Percentiles rank a stretch among this genome's conserved stretches.
Evolutionary conservation across 164 flowering plant genomes (phyloP).

Genomic region (Cinnamomum chago): DNA sequence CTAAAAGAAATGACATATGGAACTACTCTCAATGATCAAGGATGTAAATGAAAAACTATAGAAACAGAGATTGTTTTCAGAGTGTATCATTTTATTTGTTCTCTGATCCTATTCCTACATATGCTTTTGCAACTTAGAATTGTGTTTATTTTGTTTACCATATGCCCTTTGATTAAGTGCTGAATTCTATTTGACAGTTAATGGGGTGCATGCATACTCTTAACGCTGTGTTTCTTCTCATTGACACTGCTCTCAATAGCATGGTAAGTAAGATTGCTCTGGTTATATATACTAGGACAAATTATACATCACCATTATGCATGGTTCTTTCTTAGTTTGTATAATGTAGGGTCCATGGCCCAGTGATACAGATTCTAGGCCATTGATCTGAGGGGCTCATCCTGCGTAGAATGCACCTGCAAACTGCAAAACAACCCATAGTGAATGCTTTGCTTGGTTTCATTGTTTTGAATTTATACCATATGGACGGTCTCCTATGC

Average conservation of each 20-base stretch:
- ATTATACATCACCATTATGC: neutral
- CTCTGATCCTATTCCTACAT: no score
- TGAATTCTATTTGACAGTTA: slow-evolving; percentile 37
- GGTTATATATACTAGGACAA: neutral
- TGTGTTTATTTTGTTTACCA: neutral
- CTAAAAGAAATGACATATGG: no score
- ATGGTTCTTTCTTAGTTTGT: no score
- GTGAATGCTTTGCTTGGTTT: neutral
- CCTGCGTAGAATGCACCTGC: neutral
- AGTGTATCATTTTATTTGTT: no score
- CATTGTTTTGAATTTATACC: neutral
- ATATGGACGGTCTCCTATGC: neutral
- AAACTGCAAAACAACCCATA: neutral
- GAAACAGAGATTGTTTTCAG: no score
- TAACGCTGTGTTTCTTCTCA: slow-evolving; percentile 54
- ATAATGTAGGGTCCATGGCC: neutral
- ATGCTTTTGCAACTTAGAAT: no score
- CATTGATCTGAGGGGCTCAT: neutral
- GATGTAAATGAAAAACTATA: no score
- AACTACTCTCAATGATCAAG: no score
- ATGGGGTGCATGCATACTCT: slow-evolving; percentile 63
- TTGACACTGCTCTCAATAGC: slow-evolving; percentile 52
- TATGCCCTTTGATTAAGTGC: slow-evolving; percentile 5
- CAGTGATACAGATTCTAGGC: neutral
- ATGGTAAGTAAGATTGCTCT: slow-evolving; percentile 42